phyloP scores from a whole-genome alignment of 2,329 filamentous ascomycete genomes.

The Fusarium udum region DNA sequence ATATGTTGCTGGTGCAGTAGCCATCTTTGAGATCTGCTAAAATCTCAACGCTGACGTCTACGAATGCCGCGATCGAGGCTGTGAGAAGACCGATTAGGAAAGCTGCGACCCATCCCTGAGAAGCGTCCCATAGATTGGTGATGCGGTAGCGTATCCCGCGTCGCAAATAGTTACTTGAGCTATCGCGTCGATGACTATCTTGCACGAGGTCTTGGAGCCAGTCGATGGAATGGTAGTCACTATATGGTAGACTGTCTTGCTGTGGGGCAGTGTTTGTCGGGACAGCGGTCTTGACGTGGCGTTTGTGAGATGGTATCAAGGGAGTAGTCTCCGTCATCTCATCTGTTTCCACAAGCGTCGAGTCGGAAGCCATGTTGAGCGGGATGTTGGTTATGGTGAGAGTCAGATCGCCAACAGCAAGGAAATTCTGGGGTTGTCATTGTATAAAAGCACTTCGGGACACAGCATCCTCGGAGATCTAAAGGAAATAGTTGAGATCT shows the following conservation, averaged over 20 bases:
- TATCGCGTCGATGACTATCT: neutral
- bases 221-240: constrained; percentile 70
- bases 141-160: neutral
- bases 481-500: too few species aligned
- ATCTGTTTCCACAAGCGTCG: neutral
- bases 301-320: neutral
- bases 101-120: constrained; percentile 23
- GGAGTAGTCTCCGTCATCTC: neutral
- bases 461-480: too few species aligned
- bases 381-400: too few species aligned
- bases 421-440: too few species aligned
- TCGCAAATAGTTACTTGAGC: neutral
- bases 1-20: constrained; percentile 8
- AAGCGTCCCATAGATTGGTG: neutral
- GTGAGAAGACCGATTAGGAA: constrained; percentile 26
- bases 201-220: constrained; percentile 67
- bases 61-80: constrained; percentile 1
- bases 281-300: accelerated
- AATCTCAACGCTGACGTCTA: constrained; percentile 27
- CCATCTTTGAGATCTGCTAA: constrained; percentile 29
- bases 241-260: constrained; percentile 50
- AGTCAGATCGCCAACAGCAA: too few species aligned
- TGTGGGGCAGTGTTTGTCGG: accelerated
- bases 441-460: too few species aligned
- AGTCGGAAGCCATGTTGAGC: neutral